A percentile compares a stretch with the other conserved stretches of the same genome.
Conservation (phyloP, 371 early-diverging fungal species). For the Zopfochytrium polystomum region DNA sequence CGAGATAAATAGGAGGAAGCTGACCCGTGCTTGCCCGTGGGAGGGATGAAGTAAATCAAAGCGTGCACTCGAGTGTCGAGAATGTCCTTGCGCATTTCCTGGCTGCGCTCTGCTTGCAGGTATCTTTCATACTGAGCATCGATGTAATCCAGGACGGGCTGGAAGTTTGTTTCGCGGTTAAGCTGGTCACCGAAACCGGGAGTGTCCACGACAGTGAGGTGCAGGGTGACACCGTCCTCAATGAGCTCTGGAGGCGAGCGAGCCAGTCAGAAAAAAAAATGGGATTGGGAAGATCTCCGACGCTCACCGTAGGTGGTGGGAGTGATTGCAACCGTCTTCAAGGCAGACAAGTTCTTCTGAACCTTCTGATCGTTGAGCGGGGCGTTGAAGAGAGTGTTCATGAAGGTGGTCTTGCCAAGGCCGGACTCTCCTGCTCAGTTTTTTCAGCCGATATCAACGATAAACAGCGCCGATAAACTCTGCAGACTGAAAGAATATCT, state of each 20-base stretch:
- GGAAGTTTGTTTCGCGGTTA: conserved; percentile 30
- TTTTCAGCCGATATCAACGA: too few species aligned
- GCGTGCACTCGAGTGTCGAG: conserved; percentile 58
- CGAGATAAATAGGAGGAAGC: conserved; percentile 7
- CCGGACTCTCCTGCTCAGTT: conserved; percentile 52
- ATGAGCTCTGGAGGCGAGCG: conserved; percentile 30
- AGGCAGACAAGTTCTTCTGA: conserved; percentile 38
- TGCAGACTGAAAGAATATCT: conserved; percentile 8
- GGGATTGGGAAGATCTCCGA: neutral
- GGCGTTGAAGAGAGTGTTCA: conserved; percentile 63
- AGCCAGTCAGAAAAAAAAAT: neutral
- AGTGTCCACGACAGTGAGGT: too few species aligned
- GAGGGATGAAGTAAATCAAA: conserved; percentile 57
- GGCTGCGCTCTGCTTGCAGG: conserved; percentile 44
- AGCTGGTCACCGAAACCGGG: conserved; percentile 21
- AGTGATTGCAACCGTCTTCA: conserved; percentile 41
- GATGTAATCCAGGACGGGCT: conserved; percentile 56
- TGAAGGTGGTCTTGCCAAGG: conserved; percentile 61
- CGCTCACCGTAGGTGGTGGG: conserved; percentile 45
- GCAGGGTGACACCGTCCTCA: conserved; percentile 54
- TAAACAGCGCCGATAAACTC: too few species aligned
- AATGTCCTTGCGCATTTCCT: conserved; percentile 65
- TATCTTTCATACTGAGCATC: conserved; percentile 51
- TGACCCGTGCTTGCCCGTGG: conserved; percentile 41
- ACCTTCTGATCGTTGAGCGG: conserved; percentile 43